A percentile compares a stretch with the other conserved stretches of the same genome.
These are phyloP conservation scores for Zygoascus ofunaensis DNA, from an alignment of 805 yeast genomes.

Conservation along the genomic window DNA sequence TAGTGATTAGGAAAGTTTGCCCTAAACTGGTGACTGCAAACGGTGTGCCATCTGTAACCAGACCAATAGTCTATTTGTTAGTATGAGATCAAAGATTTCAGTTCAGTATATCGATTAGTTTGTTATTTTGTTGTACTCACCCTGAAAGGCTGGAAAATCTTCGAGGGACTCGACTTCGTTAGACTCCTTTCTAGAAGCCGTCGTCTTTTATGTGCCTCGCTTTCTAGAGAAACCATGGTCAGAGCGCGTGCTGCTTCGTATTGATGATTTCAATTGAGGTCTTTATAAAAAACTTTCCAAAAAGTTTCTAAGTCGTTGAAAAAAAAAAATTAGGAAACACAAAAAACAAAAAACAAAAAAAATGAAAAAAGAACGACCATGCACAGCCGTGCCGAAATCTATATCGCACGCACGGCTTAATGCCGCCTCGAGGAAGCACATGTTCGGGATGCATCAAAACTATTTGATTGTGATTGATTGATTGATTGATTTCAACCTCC, in stretches of 20 bases:
- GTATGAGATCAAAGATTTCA: not conserved
- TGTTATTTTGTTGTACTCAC: slow-evolving; percentile 31
- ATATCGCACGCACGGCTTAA: too few species aligned
- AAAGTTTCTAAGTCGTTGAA: too few species aligned
- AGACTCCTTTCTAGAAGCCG: not conserved
- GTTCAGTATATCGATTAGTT: not conserved
- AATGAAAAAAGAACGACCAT: too few species aligned
- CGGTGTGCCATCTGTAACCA: slow-evolving; percentile 79
- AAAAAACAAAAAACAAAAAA: too few species aligned
- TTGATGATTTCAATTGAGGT: too few species aligned
- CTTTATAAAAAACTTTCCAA: too few species aligned
- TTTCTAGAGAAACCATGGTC: not conserved
- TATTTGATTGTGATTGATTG: too few species aligned
- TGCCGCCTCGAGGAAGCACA: too few species aligned
- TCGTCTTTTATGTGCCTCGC: slow-evolving; percentile 1
- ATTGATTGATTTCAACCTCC: too few species aligned
- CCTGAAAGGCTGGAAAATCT: slow-evolving; percentile 77
- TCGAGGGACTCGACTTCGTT: slow-evolving; percentile 31
- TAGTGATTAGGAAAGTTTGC: slow-evolving; percentile 74
- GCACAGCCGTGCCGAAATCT: too few species aligned
- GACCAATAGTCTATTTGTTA: slow-evolving; percentile 46
- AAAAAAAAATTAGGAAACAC: too few species aligned
- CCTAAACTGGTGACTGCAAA: slow-evolving; percentile 87
- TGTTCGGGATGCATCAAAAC: too few species aligned
- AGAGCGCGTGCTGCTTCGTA: not conserved